phyloP scores from a whole-genome alignment of 371 early-diverging fungal genomes.

The Choanephora cucurbitarum region DNA sequence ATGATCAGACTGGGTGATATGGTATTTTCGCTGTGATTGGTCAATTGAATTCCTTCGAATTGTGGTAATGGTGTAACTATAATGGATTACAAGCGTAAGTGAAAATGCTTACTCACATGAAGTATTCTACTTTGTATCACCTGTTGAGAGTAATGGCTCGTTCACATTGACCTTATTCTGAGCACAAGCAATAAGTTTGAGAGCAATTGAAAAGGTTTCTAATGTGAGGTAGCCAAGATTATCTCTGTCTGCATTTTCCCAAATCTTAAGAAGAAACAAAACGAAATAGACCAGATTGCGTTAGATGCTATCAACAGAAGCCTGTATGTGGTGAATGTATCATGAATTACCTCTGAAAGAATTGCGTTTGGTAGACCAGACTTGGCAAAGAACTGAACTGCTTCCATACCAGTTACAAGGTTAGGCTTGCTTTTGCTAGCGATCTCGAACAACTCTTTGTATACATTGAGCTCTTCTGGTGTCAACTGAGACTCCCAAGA shows the following conservation, averaged over 20 bases:
- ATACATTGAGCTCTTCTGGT: constrained; percentile 62
- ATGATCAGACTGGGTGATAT: constrained; percentile 3
- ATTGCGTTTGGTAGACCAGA: constrained; percentile 64
- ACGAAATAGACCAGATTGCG: background rate
- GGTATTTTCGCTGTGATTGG: constrained; percentile 2
- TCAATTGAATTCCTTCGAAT: constrained; percentile 42
- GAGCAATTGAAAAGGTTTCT: constrained; percentile 33
- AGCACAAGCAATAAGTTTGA: constrained; percentile 39
- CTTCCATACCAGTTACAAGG: constrained; percentile 64
- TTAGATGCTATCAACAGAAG: too few relatives aligned
- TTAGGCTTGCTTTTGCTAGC: constrained; percentile 64
- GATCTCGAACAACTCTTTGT: constrained; percentile 61
- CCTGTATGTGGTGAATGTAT: too few relatives aligned
- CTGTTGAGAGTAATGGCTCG: constrained; percentile 30
- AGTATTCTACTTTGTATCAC: constrained; percentile 18
- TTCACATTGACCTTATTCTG: constrained; percentile 29
- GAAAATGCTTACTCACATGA: background rate
- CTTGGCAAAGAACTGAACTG: constrained; percentile 79
- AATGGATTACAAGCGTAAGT: background rate
- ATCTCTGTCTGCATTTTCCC: constrained; percentile 34
- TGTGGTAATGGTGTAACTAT: constrained; percentile 44
- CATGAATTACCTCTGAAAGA: constrained; percentile 61
- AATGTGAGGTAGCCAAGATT: constrained; percentile 33
- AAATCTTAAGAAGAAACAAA: constrained; percentile 22
- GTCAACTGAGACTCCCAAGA: constrained; percentile 46